These are phyloP conservation scores for Yamadazyma dendronema DNA, from an alignment of 1,139 yeast genomes.

Conservation along the genomic window DNA sequence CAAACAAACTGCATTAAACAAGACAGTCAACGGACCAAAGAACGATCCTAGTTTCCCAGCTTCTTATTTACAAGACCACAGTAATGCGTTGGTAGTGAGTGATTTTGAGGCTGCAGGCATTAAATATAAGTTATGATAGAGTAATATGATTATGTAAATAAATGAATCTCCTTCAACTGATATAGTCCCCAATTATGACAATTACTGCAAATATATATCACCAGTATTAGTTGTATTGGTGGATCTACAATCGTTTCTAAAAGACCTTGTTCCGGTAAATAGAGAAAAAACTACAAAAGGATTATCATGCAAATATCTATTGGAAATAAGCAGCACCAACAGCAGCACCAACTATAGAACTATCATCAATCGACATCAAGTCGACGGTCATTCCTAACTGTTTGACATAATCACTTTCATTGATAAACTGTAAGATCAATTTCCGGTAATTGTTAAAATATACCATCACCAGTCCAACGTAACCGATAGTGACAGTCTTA, in stretches of 20 bases:
- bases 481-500: conserved; percentile 35
- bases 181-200: too few relatives aligned
- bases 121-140: conserved; percentile 10
- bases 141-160: not conserved
- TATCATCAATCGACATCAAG: conserved; percentile 39
- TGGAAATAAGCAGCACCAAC: conserved; percentile 44
- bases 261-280: too few relatives aligned
- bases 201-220: too few relatives aligned
- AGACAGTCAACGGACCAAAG: conserved; percentile 38
- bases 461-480: conserved; percentile 43
- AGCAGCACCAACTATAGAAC: conserved; percentile 49
- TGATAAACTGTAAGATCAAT: conserved; percentile 28
- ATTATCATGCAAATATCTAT: not conserved
- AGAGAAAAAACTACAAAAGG: not conserved
- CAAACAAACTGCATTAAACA: conserved; percentile 44
- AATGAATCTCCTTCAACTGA: not conserved
- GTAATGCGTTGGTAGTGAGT: conserved; percentile 44
- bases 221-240: too few relatives aligned
- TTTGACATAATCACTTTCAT: conserved; percentile 27
- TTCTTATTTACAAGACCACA: conserved; percentile 46
- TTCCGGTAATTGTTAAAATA: conserved; percentile 36
- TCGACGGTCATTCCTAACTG: conserved; percentile 31
- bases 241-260: too few relatives aligned
- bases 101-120: conserved; percentile 38
- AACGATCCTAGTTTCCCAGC: conserved; percentile 43